These are phyloP conservation scores for Corymbia citriodora DNA, from an alignment of 441 rosid species.

Conservation along the genomic window DNA sequence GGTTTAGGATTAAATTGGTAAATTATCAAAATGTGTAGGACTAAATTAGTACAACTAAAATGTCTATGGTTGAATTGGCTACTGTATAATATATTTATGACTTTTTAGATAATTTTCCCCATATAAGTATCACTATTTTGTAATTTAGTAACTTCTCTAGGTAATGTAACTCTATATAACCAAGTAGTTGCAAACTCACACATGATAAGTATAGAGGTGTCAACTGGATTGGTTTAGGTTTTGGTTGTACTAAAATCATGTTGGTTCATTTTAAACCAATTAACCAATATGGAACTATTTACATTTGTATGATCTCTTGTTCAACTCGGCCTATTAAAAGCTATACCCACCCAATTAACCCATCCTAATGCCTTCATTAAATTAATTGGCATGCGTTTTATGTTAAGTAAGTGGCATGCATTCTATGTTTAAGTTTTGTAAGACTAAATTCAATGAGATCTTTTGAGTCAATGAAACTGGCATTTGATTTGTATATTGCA, in stretches of 20 bases:
- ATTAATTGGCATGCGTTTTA: not conserved
- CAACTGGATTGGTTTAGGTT: not conserved
- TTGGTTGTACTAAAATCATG: not conserved
- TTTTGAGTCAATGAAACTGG: too few relatives aligned
- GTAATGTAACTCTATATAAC: not conserved
- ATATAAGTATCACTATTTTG: not conserved
- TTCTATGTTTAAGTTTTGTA: too few relatives aligned
- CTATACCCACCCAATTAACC: not conserved
- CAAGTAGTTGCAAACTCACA: not conserved
- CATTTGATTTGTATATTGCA: too few relatives aligned
- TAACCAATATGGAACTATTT: not conserved
- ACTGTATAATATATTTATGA: too few relatives aligned
- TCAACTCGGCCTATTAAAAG: not conserved
- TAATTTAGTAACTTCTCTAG: not conserved
- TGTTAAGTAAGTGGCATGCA: not conserved
- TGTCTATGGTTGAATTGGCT: too few relatives aligned
- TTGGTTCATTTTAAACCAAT: fast-evolving
- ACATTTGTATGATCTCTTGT: not conserved
- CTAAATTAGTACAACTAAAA: too few relatives aligned
- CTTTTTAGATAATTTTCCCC: too few relatives aligned
- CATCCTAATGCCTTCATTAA: not conserved
- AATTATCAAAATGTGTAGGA: fast-evolving
- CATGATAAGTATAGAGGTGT: not conserved
- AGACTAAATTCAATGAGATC: too few relatives aligned
- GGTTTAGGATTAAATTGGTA: fast-evolving